Evolutionary conservation across 2,329 filamentous ascomycete genomes (phyloP).

Genomic region (Pyrenophora seminiperda): DNA sequence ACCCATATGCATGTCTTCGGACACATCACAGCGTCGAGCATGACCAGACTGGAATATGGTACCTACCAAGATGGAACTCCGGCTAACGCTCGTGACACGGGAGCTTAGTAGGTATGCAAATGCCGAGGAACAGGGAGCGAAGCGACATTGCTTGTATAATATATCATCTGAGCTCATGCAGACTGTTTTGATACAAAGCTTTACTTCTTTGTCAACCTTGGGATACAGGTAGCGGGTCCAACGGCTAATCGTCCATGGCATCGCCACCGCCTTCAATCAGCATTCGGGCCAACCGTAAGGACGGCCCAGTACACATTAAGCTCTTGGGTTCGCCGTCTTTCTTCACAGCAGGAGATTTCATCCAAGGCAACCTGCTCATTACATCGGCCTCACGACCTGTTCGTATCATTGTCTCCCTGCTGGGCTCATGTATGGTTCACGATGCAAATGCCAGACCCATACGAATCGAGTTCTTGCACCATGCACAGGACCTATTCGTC

Average conservation of each 20-base stretch:
- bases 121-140: conserved; percentile 10
- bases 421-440: conserved; percentile 19
- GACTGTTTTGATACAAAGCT: neutral
- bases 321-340: conserved; percentile 15
- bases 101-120: conserved; percentile 11
- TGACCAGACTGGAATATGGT: conserved; percentile 1
- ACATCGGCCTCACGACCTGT: conserved; percentile 26
- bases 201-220: neutral
- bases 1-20: neutral
- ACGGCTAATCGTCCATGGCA: conserved; percentile 10
- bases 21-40: neutral
- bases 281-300: conserved; percentile 16
- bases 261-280: conserved; percentile 10
- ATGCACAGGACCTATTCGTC: conserved; percentile 25
- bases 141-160: conserved; percentile 6
- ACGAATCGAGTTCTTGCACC: conserved; percentile 24
- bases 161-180: neutral
- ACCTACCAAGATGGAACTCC: conserved; percentile 7
- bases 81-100: conserved; percentile 2
- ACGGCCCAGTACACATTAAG: conserved; percentile 26
- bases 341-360: conserved; percentile 29
- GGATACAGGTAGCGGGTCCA: neutral
- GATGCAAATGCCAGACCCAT: conserved; percentile 17
- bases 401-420: conserved; percentile 24
- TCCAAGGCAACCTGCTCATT: conserved; percentile 29